phyloP scores from a whole-genome alignment of 2,329 filamentous ascomycete genomes.

The Grosmannia serpens region DNA sequence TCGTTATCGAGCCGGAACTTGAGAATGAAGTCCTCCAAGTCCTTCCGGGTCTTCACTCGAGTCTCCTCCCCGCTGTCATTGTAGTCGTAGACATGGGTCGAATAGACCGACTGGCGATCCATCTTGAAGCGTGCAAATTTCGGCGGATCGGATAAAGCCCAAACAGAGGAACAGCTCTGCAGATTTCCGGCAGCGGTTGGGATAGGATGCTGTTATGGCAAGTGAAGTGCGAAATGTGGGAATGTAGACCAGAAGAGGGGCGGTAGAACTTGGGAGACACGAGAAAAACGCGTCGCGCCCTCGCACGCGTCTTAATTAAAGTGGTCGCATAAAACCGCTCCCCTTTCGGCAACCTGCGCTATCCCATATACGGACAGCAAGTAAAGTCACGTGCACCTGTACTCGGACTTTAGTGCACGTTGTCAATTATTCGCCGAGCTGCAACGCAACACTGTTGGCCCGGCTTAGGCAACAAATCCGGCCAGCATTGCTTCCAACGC shows the following conservation, averaged over 20 bases:
- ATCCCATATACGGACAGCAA: not conserved
- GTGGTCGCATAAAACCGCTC: constrained; percentile 9
- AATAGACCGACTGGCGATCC: constrained; percentile 83
- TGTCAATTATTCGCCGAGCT: not conserved
- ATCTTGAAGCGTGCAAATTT: constrained; percentile 32
- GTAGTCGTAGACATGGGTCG: constrained; percentile 67
- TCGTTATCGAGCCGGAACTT: constrained; percentile 89
- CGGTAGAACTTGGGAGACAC: not conserved
- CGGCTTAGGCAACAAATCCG: not conserved
- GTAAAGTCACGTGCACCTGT: not conserved
- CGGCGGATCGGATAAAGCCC: not conserved
- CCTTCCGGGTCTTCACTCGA: constrained; percentile 60
- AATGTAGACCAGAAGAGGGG: not conserved
- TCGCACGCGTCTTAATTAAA: constrained; percentile 13
- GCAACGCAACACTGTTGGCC: not conserved
- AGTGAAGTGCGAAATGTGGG: not conserved
- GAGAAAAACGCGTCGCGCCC: constrained; percentile 13
- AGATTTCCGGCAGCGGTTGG: no score
- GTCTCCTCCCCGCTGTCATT: constrained; percentile 57
- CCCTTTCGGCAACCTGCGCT: not conserved
- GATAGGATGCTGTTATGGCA: not conserved
- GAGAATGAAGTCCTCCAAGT: constrained; percentile 82
- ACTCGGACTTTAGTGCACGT: not conserved
- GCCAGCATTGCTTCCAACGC: not conserved
- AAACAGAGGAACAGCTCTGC: not conserved